These are phyloP conservation scores for Brasenia schreberi DNA, from an alignment of 164 flowering plant genomes.

Conservation along the genomic window DNA sequence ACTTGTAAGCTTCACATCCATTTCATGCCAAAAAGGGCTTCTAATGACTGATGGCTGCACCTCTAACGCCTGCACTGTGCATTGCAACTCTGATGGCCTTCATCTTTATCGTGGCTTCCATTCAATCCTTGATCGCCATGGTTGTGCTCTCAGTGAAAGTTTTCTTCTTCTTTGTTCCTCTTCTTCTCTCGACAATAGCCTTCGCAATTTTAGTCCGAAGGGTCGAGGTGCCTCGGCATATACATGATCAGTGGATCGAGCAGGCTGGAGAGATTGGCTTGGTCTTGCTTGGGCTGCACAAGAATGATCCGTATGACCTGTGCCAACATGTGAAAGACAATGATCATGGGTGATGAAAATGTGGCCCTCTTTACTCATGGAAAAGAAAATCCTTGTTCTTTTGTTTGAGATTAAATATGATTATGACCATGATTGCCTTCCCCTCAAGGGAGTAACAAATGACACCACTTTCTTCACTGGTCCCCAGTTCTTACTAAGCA, in stretches of 20 bases:
- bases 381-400: too few relatives aligned
- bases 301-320: not conserved
- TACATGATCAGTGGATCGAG: not conserved
- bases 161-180: not conserved
- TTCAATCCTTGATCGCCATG: not conserved
- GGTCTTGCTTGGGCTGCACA: not conserved
- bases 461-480: too few relatives aligned
- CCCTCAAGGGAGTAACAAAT: too few relatives aligned
- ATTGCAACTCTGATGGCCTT: not conserved
- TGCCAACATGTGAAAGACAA: not conserved
- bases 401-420: too few relatives aligned
- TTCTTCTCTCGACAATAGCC: not conserved
- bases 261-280: not conserved
- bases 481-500: too few relatives aligned
- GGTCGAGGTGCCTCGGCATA: not conserved
- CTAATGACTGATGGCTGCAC: not conserved
- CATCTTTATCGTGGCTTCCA: not conserved
- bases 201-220: not conserved
- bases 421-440: too few relatives aligned
- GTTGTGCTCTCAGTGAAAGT: not conserved
- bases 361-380: not conserved
- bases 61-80: not conserved
- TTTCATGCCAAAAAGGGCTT: too few relatives aligned
- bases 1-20: too few relatives aligned
- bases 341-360: not conserved